These are phyloP conservation scores for Nadsonia fulvescens DNA, from an alignment of 805 yeast genomes.

Conservation along the genomic window DNA sequence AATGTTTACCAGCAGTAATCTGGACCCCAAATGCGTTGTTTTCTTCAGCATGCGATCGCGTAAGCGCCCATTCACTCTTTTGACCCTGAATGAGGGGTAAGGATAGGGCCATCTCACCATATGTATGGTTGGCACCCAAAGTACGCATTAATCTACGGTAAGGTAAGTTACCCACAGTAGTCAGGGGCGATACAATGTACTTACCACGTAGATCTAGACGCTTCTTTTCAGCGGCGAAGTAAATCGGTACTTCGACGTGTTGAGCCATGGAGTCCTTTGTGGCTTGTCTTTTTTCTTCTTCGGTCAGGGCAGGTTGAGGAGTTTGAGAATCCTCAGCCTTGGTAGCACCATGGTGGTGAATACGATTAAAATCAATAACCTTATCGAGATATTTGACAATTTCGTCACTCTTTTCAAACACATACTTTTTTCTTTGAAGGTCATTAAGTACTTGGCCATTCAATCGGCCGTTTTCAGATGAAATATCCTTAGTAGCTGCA, in stretches of 20 bases:
- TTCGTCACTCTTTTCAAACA: constrained; percentile 36
- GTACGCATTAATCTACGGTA: constrained; percentile 82
- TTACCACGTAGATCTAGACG: constrained; percentile 47
- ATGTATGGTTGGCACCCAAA: constrained; percentile 83
- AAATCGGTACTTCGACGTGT: constrained; percentile 2
- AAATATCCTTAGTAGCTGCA: constrained; percentile 15
- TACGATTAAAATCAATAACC: constrained; percentile 11
- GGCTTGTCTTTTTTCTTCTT: background rate
- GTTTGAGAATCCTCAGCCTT: constrained; percentile 20
- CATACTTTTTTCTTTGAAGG: constrained; percentile 45
- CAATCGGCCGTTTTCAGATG: constrained; percentile 38
- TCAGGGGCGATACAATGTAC: constrained; percentile 84
- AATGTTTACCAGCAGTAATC: constrained; percentile 75
- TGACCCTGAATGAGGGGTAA: constrained; percentile 78
- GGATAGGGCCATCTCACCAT: constrained; percentile 85
- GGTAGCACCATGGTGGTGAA: constrained; percentile 8
- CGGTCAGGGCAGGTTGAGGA: constrained; percentile 16
- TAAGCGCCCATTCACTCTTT: constrained; percentile 93
- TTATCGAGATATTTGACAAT: constrained; percentile 46
- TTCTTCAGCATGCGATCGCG: constrained; percentile 59
- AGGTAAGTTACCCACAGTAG: constrained; percentile 95
- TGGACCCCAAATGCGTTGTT: constrained; percentile 82
- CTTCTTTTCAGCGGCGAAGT: constrained; percentile 56
- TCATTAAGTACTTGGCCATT: constrained; percentile 36
- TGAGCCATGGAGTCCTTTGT: background rate